Conservation (phyloP, 495 filamentous ascomycete genomes). For the Chaetomium tenue region DNA sequence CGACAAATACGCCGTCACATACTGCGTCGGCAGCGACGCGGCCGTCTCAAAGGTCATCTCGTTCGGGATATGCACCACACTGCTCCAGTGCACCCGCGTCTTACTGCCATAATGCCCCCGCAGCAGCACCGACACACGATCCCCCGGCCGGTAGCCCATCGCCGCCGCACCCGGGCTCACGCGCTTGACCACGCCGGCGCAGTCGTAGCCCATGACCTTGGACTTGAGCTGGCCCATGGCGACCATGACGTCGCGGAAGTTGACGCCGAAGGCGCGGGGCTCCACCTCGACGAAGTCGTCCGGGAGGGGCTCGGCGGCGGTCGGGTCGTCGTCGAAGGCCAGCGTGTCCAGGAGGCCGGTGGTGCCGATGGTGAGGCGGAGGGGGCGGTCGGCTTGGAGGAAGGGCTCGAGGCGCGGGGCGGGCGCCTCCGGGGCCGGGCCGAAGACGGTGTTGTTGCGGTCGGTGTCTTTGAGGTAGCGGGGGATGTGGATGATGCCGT, state of each 20-base stretch:
- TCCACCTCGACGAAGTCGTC: slow-evolving; percentile 43
- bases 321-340: slow-evolving; percentile 34
- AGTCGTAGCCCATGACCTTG: slow-evolving; percentile 46
- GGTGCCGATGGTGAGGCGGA: slow-evolving; percentile 36
- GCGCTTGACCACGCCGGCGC: slow-evolving; percentile 48
- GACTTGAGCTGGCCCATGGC: slow-evolving; percentile 50
- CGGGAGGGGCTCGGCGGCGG: slow-evolving; percentile 22
- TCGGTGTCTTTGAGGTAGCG: slow-evolving; percentile 37
- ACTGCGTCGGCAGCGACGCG: slow-evolving; percentile 54
- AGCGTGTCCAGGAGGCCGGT: slow-evolving; percentile 37
- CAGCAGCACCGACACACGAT: slow-evolving; percentile 46
- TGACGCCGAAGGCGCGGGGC: slow-evolving; percentile 44
- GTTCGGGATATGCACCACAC: slow-evolving; percentile 44
- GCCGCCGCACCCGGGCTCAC: slow-evolving; percentile 51
- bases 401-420: slow-evolving; percentile 28
- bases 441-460: slow-evolving; percentile 34
- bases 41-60: slow-evolving; percentile 49
- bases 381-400: slow-evolving; percentile 31
- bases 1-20: slow-evolving; percentile 53
- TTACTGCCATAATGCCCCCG: slow-evolving; percentile 33
- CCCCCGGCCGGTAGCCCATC: slow-evolving; percentile 43
- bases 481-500: slow-evolving; percentile 30
- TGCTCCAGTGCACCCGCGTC: slow-evolving; percentile 20
- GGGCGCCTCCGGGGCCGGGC: not conserved
- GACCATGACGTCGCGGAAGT: slow-evolving; percentile 51